Conservation (phyloP, 371 early-diverging fungal genomes). For the Mortierella sp. region DNA sequence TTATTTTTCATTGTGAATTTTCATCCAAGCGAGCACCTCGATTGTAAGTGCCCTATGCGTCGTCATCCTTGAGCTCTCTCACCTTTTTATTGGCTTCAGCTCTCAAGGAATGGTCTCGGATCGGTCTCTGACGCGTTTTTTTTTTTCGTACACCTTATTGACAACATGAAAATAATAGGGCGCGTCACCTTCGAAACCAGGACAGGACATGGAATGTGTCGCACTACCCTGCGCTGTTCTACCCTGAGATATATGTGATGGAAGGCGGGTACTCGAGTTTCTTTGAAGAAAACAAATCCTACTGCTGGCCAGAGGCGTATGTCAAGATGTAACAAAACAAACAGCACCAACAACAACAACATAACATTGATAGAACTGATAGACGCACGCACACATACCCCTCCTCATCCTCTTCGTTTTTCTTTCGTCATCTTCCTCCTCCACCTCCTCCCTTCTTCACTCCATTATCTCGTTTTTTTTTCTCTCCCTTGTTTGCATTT, state of each 20-base stretch:
- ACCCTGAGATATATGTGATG: constrained; percentile 93
- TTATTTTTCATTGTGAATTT: constrained; percentile 96
- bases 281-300: constrained; percentile 62
- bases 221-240: constrained; percentile 84
- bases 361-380: neutral
- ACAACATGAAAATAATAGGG: constrained; percentile 61
- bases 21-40: constrained; percentile 88
- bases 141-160: neutral
- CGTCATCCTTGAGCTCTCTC: neutral
- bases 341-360: neutral
- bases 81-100: neutral
- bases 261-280: constrained; percentile 91
- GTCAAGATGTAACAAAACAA: constrained; percentile 75
- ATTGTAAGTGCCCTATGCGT: constrained; percentile 62
- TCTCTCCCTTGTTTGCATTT: neutral
- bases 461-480: neutral
- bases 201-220: constrained; percentile 81
- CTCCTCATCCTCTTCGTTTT: neutral
- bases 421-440: neutral
- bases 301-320: constrained; percentile 78
- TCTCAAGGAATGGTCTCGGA: neutral
- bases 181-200: constrained; percentile 78
- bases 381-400: neutral
- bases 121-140: neutral
- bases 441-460: neutral